Percentiles rank a stretch among this genome's conserved stretches.
phyloP scores from a whole-genome alignment of 768 basidiomycete genomes.

The Termitomyces sp. region DNA sequence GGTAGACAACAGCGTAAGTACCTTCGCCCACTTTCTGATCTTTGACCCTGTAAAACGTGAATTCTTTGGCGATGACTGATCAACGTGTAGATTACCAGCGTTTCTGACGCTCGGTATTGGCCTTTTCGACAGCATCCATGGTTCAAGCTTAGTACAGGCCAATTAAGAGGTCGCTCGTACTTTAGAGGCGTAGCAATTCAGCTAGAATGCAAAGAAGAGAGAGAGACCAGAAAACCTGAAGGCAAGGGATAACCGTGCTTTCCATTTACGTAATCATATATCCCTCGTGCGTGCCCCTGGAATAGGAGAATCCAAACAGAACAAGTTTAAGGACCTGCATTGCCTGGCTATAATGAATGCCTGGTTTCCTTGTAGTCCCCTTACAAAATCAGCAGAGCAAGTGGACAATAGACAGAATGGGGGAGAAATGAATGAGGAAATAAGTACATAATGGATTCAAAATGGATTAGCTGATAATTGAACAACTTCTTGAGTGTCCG shows the following conservation, averaged over 20 bases:
- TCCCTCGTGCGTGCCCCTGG: too few relatives aligned
- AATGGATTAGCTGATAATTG: too few relatives aligned
- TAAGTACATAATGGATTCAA: too few relatives aligned
- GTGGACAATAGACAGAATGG: too few relatives aligned
- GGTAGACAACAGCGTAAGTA: constrained; percentile 93
- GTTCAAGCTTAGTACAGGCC: background rate
- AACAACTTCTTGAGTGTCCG: too few relatives aligned
- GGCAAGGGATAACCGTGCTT: background rate
- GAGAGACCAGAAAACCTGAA: background rate
- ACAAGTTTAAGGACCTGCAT: too few relatives aligned
- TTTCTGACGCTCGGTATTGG: constrained; percentile 67
- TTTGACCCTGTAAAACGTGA: constrained; percentile 50
- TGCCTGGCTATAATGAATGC: too few relatives aligned
- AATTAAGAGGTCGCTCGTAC: background rate
- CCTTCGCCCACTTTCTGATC: constrained; percentile 86
- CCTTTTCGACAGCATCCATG: constrained; percentile 83
- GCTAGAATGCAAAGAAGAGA: background rate
- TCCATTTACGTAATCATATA: background rate
- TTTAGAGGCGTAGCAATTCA: background rate
- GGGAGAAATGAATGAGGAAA: too few relatives aligned
- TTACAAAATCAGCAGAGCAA: too few relatives aligned
- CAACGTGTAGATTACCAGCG: constrained; percentile 41
- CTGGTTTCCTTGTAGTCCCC: too few relatives aligned
- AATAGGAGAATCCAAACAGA: too few relatives aligned
- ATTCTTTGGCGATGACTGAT: background rate